Evolutionary conservation across 2,329 filamentous ascomycete genomes (phyloP), one percentile per base, ranked within the genome.

Genomic region (Cladosporium sp.): DNA sequence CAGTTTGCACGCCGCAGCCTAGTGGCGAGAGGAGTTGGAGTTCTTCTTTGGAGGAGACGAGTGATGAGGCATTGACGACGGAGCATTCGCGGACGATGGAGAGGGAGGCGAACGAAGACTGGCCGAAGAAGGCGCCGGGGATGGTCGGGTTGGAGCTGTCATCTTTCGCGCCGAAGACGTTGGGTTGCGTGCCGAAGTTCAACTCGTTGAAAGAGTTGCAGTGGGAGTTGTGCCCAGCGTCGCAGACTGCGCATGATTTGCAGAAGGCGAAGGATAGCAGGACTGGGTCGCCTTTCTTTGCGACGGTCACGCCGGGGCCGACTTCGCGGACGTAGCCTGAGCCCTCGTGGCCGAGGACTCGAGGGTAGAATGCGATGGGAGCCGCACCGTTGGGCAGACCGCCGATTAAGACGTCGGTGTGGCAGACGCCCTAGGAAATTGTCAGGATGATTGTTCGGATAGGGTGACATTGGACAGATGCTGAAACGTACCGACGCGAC

Each of bases 261-360:
- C 83, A 85, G 65, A 78, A 80, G n/a, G 78, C 76, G 70, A 83
- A 85, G 18, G 81, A 82, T 4, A 84, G 74, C 15, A 85, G 72
- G 4, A 84, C 81, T 1, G 80, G 77, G 67, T 85, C 82, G 38
- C 81, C 82, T 32, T 75, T 68, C 59, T 79, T 73, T 15, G 81
- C 82, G 7, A 78, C 74, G 1, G 74, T 79, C 15, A 83, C 78
- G 1, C 75, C 77, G 2, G 74, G 71, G 4, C 82, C 83, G 51
- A 82, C 74, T 64, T 77, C 73, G 63, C 78, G 78, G 15, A 87
- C 83, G 65, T 84, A 81, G 7, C 85, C 84, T 1, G 82, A 75
- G 63, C 78, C 84, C 77, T 87, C 85, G 68, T 87, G 85, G 2
- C 85, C 85, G 18, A 85, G 74, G 1, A 86, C 79, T 30, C 78